These are phyloP conservation scores for Claviceps sp. DNA, from an alignment of 2,329 filamentous ascomycete species.

Conservation along the genomic window DNA sequence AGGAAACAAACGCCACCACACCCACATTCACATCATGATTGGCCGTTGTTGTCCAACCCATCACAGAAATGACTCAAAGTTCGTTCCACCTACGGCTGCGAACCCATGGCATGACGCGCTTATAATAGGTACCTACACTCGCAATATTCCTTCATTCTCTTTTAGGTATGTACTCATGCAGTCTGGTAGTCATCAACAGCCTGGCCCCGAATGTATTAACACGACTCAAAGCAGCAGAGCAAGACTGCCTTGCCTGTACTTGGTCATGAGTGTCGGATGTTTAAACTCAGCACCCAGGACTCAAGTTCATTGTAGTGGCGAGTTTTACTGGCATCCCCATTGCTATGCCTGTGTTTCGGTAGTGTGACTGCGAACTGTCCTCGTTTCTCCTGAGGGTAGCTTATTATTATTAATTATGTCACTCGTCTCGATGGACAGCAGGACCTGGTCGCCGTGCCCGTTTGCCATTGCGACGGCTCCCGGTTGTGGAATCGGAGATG, in stretches of 20 bases:
- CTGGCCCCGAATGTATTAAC: too few species aligned
- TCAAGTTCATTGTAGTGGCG: neutral
- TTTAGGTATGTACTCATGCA: neutral
- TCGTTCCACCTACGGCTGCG: too few species aligned
- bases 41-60: too few species aligned
- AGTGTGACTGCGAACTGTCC: slow-evolving; percentile 1
- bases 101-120: too few species aligned
- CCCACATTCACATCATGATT: too few species aligned
- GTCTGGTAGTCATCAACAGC: too few species aligned
- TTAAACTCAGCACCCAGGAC: neutral
- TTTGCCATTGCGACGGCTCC: slow-evolving; percentile 39
- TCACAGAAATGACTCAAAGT: too few species aligned
- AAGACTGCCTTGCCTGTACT: neutral
- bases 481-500: slow-evolving; percentile 35
- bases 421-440: neutral
- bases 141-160: neutral
- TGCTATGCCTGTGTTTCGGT: neutral
- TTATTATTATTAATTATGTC: too few species aligned
- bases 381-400: neutral
- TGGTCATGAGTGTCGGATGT: neutral
- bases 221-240: neutral
- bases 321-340: neutral
- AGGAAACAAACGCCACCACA: too few species aligned
- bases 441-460: slow-evolving; percentile 16
- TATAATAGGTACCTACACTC: neutral